Conservation (phyloP, 2,329 filamentous ascomycete species). For the Lasiodiplodia gonubiensis region DNA sequence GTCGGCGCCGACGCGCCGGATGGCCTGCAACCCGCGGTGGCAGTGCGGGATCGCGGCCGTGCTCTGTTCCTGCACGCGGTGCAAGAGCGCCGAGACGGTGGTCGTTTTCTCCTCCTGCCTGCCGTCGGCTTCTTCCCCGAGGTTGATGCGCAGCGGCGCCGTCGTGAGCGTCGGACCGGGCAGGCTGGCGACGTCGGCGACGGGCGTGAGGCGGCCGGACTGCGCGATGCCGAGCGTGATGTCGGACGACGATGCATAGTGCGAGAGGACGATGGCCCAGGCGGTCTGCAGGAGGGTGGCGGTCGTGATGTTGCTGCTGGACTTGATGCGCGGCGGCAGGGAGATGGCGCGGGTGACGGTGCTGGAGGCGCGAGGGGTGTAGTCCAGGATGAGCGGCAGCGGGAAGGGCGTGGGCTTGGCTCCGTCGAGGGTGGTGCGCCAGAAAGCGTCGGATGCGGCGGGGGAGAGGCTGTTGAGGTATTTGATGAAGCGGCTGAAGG, state of each 20-base stretch:
- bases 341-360: slow-evolving; percentile 33
- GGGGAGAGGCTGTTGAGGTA: slow-evolving; percentile 53
- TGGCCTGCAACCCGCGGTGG: slow-evolving; percentile 66
- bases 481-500: slow-evolving; percentile 56
- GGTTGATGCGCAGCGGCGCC: slow-evolving; percentile 59
- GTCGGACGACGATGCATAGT: slow-evolving; percentile 56
- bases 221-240: slow-evolving; percentile 66
- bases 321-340: background rate
- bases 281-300: slow-evolving; percentile 61
- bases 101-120: no score
- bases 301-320: slow-evolving; percentile 48
- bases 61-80: slow-evolving; percentile 62
- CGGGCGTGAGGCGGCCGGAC: slow-evolving; percentile 59
- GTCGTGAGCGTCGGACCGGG: slow-evolving; percentile 67
- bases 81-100: slow-evolving; percentile 60
- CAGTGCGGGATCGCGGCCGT: slow-evolving; percentile 67
- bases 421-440: slow-evolving; percentile 49
- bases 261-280: slow-evolving; percentile 51
- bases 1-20: slow-evolving; percentile 56
- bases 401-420: slow-evolving; percentile 52
- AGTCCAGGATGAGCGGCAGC: slow-evolving; percentile 52
- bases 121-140: background rate
- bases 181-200: slow-evolving; percentile 58
- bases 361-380: slow-evolving; percentile 57
- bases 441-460: slow-evolving; percentile 52